A percentile compares a stretch with the other conserved stretches of the same genome.
phyloP scores from a whole-genome alignment of 495 filamentous ascomycete species.

The Emericellopsis terricola region DNA sequence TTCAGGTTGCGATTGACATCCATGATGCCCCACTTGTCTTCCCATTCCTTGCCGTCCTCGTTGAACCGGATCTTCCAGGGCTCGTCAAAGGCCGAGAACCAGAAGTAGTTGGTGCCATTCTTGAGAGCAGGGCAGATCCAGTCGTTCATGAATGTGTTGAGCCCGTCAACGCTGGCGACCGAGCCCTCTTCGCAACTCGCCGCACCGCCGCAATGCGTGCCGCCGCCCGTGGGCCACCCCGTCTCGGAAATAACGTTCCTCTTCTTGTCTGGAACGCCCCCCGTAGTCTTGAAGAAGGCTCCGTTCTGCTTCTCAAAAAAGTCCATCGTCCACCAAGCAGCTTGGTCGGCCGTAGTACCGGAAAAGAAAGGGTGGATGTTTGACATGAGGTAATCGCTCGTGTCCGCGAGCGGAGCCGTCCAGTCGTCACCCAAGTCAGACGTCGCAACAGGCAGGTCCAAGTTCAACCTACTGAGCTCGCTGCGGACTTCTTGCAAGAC shows the following conservation, averaged over 20 bases:
- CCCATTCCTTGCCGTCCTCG: slow-evolving; percentile 55
- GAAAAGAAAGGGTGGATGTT: slow-evolving; percentile 97
- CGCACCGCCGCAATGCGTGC: slow-evolving; percentile 52
- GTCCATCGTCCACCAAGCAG: slow-evolving; percentile 64
- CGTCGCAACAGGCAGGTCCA: slow-evolving; percentile 66
- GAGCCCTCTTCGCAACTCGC: slow-evolving; percentile 38
- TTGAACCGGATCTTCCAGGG: slow-evolving; percentile 80
- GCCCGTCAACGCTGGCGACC: slow-evolving; percentile 61
- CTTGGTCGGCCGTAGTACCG: slow-evolving; percentile 47
- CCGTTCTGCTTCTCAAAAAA: slow-evolving; percentile 66
- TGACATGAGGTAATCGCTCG: slow-evolving; percentile 81
- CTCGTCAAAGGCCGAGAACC: slow-evolving; percentile 93
- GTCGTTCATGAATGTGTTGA: slow-evolving; percentile 73
- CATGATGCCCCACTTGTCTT: slow-evolving; percentile 93
- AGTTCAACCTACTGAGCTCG: slow-evolving; percentile 47
- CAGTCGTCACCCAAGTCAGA: slow-evolving; percentile 85
- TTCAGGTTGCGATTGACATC: slow-evolving; percentile 77
- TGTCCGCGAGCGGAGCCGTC: slow-evolving; percentile 43
- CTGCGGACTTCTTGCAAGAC: slow-evolving; percentile 48
- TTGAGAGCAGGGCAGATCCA: slow-evolving; percentile 69
- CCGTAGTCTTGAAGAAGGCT: slow-evolving; percentile 28
- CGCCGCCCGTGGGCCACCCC: slow-evolving; percentile 80
- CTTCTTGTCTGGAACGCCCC: no score
- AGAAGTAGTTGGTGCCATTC: slow-evolving; percentile 84
- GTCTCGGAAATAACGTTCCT: slow-evolving; percentile 70